These are phyloP conservation scores for Moniliella sp. DNA, from an alignment of 1,284 basidiomycete species.

Conservation along the genomic window DNA sequence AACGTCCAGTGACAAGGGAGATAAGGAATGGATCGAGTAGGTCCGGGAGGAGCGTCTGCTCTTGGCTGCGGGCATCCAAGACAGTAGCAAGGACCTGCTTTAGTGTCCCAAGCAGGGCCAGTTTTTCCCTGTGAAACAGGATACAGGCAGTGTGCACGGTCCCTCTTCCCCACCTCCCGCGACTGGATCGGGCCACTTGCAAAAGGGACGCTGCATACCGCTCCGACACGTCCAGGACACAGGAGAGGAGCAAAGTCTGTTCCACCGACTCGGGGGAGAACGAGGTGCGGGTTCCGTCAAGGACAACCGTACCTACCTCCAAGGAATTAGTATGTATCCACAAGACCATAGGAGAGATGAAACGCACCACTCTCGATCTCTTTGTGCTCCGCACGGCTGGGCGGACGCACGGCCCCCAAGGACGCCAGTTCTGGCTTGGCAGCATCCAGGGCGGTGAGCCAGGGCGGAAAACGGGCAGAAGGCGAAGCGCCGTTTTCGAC, in stretches of 20 bases:
- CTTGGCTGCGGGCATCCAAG: too few species aligned
- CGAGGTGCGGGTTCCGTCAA: slow-evolving; percentile 15
- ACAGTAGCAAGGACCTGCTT: slow-evolving; percentile 10
- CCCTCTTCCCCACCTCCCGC: slow-evolving; percentile 20
- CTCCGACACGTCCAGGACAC: slow-evolving; percentile 21
- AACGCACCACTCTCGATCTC: slow-evolving; percentile 23
- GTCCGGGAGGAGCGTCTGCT: too few species aligned
- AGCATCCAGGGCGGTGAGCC: slow-evolving; percentile 26
- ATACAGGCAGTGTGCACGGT: slow-evolving; percentile 25
- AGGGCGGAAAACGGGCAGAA: too few species aligned
- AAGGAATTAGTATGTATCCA: too few species aligned
- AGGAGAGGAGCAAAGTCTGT: slow-evolving; percentile 19
- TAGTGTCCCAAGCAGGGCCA: slow-evolving; percentile 20
- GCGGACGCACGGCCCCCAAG: slow-evolving; percentile 13
- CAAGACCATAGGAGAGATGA: too few species aligned
- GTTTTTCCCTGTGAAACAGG: slow-evolving; percentile 25
- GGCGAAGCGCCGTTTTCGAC: slow-evolving; percentile 7
- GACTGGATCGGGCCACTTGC: slow-evolving; percentile 17
- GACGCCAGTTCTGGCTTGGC: slow-evolving; percentile 14
- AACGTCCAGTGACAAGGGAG: too few species aligned
- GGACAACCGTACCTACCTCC: slow-evolving; percentile 22
- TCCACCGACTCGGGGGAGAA: slow-evolving; percentile 28
- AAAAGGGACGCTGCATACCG: slow-evolving; percentile 27
- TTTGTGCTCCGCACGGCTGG: slow-evolving; percentile 18
- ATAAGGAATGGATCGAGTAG: too few species aligned